Conservation (phyloP, 768 basidiomycete species). For the Leucocoprinus birnbaumii region DNA sequence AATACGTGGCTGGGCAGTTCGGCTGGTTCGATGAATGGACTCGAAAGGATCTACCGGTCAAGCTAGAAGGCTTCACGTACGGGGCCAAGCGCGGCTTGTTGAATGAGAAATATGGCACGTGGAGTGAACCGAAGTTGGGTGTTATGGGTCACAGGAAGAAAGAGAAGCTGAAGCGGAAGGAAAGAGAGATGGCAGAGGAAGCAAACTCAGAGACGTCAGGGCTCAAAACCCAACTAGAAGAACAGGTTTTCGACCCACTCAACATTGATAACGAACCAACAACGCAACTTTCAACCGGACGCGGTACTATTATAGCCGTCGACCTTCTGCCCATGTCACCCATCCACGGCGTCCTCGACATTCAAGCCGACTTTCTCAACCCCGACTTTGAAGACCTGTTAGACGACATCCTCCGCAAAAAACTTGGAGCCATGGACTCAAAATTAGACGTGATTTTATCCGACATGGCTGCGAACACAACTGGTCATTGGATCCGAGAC, state of each 20-base stretch:
- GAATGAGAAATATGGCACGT: conserved; percentile 5
- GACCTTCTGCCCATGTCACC: conserved; percentile 75
- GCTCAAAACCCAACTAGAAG: not conserved
- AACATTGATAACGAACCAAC: conserved; percentile 31
- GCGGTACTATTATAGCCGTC: conserved; percentile 66
- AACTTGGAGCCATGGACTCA: conserved; percentile 23
- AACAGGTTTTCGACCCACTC: conserved; percentile 33
- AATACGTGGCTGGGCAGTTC: conserved; percentile 69
- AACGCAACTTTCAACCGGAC: conserved; percentile 18
- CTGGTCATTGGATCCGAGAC: conserved; percentile 69
- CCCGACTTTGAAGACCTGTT: conserved; percentile 46
- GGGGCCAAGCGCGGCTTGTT: not conserved
- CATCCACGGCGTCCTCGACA: conserved; percentile 67
- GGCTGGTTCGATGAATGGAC: conserved; percentile 35
- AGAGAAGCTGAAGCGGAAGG: conserved; percentile 5
- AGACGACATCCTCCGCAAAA: conserved; percentile 23
- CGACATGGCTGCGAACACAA: conserved; percentile 87
- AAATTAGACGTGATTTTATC: conserved; percentile 81
- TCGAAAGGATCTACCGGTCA: conserved; percentile 10
- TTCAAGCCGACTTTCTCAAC: conserved; percentile 79
- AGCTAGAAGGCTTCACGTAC: conserved; percentile 8
- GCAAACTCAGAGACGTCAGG: too few species aligned
- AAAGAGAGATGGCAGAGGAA: conserved; percentile 14
- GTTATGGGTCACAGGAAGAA: not conserved
- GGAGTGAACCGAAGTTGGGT: conserved; percentile 3